Evolutionary conservation across 2,329 filamentous ascomycete species (phyloP).

Genomic region (Paraphoma chrysanthemicola): DNA sequence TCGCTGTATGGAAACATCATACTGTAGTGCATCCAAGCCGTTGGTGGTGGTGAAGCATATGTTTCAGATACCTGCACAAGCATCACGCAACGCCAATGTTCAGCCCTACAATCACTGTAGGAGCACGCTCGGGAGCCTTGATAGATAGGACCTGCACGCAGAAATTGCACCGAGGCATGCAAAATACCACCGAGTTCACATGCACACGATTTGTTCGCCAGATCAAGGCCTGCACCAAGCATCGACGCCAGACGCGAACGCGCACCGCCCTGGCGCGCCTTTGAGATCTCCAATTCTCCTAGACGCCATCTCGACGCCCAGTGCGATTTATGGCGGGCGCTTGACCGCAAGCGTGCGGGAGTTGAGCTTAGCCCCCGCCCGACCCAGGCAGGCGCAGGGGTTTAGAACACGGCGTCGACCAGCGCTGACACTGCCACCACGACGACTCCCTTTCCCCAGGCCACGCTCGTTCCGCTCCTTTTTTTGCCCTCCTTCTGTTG

Average conservation of each 20-base stretch:
- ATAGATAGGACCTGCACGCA: background rate
- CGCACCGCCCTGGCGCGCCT: no score
- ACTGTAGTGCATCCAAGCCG: no score
- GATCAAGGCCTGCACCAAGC: no score
- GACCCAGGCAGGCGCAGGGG: constrained; percentile 3
- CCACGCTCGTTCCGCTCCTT: constrained; percentile 14
- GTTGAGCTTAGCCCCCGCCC: constrained; percentile 12
- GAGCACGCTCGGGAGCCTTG: no score
- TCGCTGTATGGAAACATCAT: background rate
- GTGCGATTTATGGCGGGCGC: constrained; percentile 17
- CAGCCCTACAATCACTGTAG: background rate
- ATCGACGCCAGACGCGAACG: no score
- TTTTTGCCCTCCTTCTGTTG: constrained; percentile 1
- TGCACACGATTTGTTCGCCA: background rate
- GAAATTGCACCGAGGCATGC: background rate
- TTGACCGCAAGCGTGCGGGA: constrained; percentile 6
- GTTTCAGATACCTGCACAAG: constrained; percentile 9
- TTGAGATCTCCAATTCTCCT: background rate
- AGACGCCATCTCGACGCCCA: constrained; percentile 8
- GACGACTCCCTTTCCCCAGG: constrained; percentile 10
- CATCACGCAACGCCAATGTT: constrained; percentile 1
- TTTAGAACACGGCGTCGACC: constrained; percentile 10
- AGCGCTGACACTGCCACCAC: constrained; percentile 15
- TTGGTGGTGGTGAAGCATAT: constrained; percentile 1
- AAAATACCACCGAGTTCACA: background rate